Evolutionary conservation across 1,284 basidiomycete genomes (phyloP), one percentile per base, ranked within the genome.

Genomic region (Mycosarcoma mackinlayi): DNA sequence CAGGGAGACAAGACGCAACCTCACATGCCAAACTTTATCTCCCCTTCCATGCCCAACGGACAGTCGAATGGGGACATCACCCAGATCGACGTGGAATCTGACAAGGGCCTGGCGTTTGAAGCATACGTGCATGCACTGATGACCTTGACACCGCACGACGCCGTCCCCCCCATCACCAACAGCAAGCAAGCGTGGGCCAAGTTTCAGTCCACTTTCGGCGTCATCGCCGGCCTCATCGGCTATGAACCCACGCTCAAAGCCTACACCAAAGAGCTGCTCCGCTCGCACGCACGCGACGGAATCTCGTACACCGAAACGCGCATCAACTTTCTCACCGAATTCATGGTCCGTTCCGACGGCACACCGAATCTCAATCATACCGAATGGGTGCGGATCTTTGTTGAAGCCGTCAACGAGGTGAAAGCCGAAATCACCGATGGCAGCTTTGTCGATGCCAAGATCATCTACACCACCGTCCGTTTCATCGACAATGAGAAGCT

Each of bases 291-390:
- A 10, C 87, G 87, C 30, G 91, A 92, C 78, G 90, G 90, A 0
- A 88, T 92, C 44, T 88, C 85, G 3, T 92, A 91, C 78, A 82
- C 89, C 16, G 91, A 92, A 82, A 85, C 87, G 3, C 87, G 90
- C 33, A 85, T 91, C 52, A 89, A 89, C 78, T 92, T 92, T 75
- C 83, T 85, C 39, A 56, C 76, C 80, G 68, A 88, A 86, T 89
- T 90, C 60, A 88, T 89, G 86, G 73, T 85, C 45, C 86, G 86
- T n/a, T 84, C 81, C 23, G 86, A 89, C 68, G 90, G 89, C 2
- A 72, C 86, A 44, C 85, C 87, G 23, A 86, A 87, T 55, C 76
- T 91, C 21, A 83, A 86, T 10, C 90, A 92, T 75, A 81, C 86
- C 9, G 87, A 88, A 46, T 89, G 88, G 87, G 70, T 91, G 7